Conservation (phyloP, 1,139 yeast species). For the Saccharomyces pastorianus region DNA sequence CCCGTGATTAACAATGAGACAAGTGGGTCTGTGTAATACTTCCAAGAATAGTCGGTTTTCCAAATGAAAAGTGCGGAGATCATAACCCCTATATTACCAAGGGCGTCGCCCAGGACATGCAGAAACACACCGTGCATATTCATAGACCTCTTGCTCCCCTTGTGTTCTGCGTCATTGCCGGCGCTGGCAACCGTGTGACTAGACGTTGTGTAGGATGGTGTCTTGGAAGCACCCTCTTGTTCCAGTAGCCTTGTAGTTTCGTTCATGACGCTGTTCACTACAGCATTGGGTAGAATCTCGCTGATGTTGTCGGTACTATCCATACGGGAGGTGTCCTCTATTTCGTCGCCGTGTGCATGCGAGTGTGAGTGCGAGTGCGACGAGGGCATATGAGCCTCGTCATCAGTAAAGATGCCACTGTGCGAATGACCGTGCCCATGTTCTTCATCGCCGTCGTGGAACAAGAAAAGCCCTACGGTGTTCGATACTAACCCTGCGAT, state of each 20-base stretch:
- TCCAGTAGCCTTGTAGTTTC: conserved; percentile 33
- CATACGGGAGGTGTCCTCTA: neutral
- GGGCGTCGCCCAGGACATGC: conserved; percentile 92
- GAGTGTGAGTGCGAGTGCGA: conserved; percentile 71
- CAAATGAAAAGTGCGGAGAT: conserved; percentile 83
- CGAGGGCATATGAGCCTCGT: conserved; percentile 67
- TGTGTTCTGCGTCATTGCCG: neutral
- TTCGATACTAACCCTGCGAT: conserved; percentile 74
- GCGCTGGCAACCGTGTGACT: conserved; percentile 6
- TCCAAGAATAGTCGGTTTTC: conserved; percentile 89
- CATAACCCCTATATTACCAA: conserved; percentile 93
- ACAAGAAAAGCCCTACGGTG: conserved; percentile 70
- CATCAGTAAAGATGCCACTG: neutral
- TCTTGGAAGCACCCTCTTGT: conserved; percentile 7
- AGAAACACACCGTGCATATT: conserved; percentile 96
- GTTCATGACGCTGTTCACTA: conserved; percentile 17
- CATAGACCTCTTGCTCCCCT: conserved; percentile 42
- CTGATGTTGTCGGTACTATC: conserved; percentile 10
- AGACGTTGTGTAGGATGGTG: neutral
- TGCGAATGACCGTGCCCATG: conserved; percentile 33
- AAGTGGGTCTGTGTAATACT: conserved; percentile 75
- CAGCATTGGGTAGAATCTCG: conserved; percentile 23
- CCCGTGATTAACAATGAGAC: conserved; percentile 78
- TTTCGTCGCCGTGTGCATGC: conserved; percentile 36
- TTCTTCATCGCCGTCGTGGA: conserved; percentile 83